Base-by-base conservation (phyloP, 805 yeast species). In the Candida germanica region DNA sequence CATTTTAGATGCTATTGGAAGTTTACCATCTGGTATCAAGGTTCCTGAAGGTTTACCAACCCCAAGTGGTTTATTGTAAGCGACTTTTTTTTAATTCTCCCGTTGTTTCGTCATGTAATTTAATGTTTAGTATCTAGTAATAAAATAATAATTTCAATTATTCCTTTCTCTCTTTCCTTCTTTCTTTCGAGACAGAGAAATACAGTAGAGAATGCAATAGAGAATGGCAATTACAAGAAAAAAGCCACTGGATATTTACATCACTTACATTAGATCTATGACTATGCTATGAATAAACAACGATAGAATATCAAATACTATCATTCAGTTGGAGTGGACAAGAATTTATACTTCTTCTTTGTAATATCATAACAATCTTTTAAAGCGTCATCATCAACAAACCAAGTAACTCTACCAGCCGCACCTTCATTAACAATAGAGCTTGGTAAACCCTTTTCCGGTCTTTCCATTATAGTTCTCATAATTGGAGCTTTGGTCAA, bases 391-490 rank as follows among this genome's bases (percentile, higher is more conserved):
- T 87, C 86, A 58, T 91, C 98, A 23, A 91, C 97, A 67, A 91
- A 91, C 98, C 98, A 91, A 6, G 89, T 78, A 4, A 91, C 96
- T 61, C 84, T 83, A 11, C 97, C 97, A 1, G 95, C 96, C n/a
- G 96, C 95, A 20, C 86, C 85, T 61, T 88, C 97, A 56, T 89
- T 89, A 37, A 91, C 96, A 40, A 91, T 83, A 42, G 93, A 80
- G 43, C 93, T 84, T 24, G 98, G 98, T 41, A 91, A 73, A 1
- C 96, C 96, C 67, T 88, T 88, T 56, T 93, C 98, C 3, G 97
- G 97, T 55, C 96, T 77, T 65, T 91, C 98, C 87, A 91, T 84
- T 39, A 91, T 89, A 9, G 83, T 85, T 55, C 87, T 81, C 55
- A 91, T 76, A 35, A 91, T 81, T 3, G 95, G 95, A 3, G 96